A percentile compares a stretch with the other conserved stretches of the same genome.
Conservation (phyloP, 2,329 filamentous ascomycete species). For the Fusarium fujikuroi region DNA sequence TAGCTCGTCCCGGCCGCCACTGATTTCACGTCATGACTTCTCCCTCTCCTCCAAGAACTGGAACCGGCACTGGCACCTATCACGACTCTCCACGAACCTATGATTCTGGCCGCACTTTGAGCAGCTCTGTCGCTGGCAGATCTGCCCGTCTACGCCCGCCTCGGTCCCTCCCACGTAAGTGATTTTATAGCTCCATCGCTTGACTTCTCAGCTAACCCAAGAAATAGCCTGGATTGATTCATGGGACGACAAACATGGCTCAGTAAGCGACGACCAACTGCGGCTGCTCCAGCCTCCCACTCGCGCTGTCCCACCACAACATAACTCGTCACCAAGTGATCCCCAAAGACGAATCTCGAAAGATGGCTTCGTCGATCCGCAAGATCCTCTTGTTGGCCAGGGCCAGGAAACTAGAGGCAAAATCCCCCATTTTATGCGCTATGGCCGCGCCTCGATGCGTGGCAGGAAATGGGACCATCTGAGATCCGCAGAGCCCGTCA, state of each 20-base stretch:
- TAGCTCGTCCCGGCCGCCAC: constrained; percentile 2
- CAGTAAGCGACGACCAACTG: constrained; percentile 52
- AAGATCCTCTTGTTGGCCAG: constrained; percentile 52
- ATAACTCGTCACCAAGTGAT: constrained; percentile 55
- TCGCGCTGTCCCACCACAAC: constrained; percentile 53
- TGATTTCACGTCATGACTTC: constrained; percentile 41
- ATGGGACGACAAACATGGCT: constrained; percentile 56
- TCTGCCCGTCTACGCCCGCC: constrained; percentile 39
- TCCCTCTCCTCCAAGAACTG: constrained; percentile 43
- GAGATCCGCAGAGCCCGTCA: constrained; percentile 68
- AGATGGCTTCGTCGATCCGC: constrained; percentile 59
- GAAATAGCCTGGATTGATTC: constrained; percentile 60
- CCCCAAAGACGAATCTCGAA: constrained; percentile 57
- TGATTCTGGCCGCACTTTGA: constrained; percentile 37
- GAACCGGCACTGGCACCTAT: constrained; percentile 29
- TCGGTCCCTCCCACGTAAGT: constrained; percentile 44
- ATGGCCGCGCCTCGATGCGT: constrained; percentile 57
- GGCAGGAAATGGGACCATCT: constrained; percentile 70
- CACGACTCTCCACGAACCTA: constrained; percentile 37
- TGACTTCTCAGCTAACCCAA: constrained; percentile 13
- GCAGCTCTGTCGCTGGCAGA: constrained; percentile 30
- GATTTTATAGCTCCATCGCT: background rate
- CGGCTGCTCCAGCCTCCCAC: constrained; percentile 53
- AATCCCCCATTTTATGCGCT: constrained; percentile 59
- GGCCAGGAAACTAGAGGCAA: constrained; percentile 49